phyloP scores from a whole-genome alignment of 345 rosid species.

The Gossypium herbaceum region DNA sequence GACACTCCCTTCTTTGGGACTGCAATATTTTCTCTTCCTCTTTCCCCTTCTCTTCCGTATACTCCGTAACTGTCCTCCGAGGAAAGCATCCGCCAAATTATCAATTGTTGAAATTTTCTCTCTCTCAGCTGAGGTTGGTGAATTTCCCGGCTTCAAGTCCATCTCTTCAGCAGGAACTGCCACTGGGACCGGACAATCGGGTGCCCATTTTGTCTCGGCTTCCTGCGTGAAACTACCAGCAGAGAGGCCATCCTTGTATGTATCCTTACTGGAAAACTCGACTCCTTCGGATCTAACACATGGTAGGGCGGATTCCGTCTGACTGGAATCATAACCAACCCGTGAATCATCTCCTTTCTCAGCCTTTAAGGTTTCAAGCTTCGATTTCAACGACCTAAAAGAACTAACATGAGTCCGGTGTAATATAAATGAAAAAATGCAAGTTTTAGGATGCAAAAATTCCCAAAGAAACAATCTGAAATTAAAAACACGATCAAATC shows the following conservation, averaged over 20 bases:
- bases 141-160: conserved; percentile 37
- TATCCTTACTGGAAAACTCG: conserved; percentile 55
- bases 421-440: not conserved
- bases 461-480: not conserved
- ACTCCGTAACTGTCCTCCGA: conserved; percentile 36
- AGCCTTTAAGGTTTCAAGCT: conserved; percentile 67
- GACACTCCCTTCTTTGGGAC: conserved; percentile 53
- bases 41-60: conserved; percentile 73
- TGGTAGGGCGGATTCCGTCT: conserved; percentile 55
- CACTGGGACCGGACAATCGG: conserved; percentile 32
- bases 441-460: not conserved
- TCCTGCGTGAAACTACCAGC: conserved; percentile 81
- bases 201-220: conserved; percentile 48
- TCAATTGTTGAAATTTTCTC: conserved; percentile 30
- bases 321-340: conserved; percentile 51
- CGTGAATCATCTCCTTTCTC: conserved; percentile 38
- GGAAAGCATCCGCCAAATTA: conserved; percentile 35
- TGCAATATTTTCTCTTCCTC: conserved; percentile 71
- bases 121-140: conserved; percentile 21
- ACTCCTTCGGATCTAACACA: conserved; percentile 49
- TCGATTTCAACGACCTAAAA: conserved; percentile 68
- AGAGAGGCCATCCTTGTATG: conserved; percentile 61
- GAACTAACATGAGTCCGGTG: not conserved
- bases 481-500: not conserved
- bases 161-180: conserved; percentile 32